Percentiles rank a stretch among this genome's conserved stretches.
Conservation (phyloP, 108 stramenopile species). For the Pseudonitzschia multistriata region DNA sequence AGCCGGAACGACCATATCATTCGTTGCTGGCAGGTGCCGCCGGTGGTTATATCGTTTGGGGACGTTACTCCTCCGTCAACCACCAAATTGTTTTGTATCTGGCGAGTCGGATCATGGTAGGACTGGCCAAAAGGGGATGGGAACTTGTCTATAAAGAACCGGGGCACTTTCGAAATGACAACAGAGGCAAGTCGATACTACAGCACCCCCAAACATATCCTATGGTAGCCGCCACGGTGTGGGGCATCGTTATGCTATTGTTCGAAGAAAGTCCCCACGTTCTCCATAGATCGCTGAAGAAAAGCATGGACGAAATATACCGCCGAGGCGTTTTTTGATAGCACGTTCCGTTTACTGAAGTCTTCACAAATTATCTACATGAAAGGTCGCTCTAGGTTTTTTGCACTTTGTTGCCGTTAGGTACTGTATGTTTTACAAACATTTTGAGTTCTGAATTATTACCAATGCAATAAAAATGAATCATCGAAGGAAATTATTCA, state of each 20-base stretch:
- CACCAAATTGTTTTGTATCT: slow-evolving; percentile 81
- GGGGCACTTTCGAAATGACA: slow-evolving; percentile 2
- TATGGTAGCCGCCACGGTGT: slow-evolving; percentile 58
- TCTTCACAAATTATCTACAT: no score
- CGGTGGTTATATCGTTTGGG: slow-evolving; percentile 86
- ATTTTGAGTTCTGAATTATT: no score
- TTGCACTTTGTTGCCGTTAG: no score
- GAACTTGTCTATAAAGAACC: slow-evolving; percentile 21
- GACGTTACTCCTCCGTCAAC: slow-evolving; percentile 71
- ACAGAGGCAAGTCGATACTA: slow-evolving; percentile 25
- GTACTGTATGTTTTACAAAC: no score
- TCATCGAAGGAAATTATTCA: no score
- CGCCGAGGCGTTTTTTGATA: slow-evolving; percentile 28
- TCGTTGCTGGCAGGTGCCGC: slow-evolving; percentile 74
- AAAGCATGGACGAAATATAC: slow-evolving; percentile 89
- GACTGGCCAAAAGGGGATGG: slow-evolving; percentile 53
- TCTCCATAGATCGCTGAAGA: slow-evolving; percentile 69
- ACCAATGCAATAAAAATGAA: no score
- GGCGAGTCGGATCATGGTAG: slow-evolving; percentile 73
- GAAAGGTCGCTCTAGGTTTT: no score
- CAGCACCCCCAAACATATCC: slow-evolving; percentile 55
- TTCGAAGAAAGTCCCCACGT: slow-evolving; percentile 82
- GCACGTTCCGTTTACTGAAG: background rate
- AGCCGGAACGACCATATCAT: slow-evolving; percentile 71
- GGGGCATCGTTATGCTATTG: slow-evolving; percentile 80